These are phyloP conservation scores for Diplocarpon mali DNA, from an alignment of 2,329 filamentous ascomycete genomes.

Conservation along the genomic window DNA sequence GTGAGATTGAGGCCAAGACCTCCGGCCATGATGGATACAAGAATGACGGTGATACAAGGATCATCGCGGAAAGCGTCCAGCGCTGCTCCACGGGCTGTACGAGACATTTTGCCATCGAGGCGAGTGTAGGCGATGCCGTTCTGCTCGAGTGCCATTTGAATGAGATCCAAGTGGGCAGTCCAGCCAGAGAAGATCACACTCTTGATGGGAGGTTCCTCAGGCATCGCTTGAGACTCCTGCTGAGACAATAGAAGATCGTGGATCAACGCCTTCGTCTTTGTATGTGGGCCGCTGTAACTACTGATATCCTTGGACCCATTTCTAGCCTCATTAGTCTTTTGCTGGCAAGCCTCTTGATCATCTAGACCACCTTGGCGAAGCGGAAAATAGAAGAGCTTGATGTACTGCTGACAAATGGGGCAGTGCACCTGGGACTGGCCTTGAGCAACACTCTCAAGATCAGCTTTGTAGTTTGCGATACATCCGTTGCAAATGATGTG, in stretches of 20 bases:
- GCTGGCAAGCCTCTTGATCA: conserved; percentile 21
- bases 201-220: conserved; percentile 60
- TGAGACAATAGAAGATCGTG: conserved; percentile 59
- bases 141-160: conserved; percentile 66
- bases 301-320: conserved; percentile 45
- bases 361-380: conserved; percentile 40
- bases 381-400: conserved; percentile 54
- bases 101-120: conserved; percentile 84
- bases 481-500: conserved; percentile 75
- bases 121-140: conserved; percentile 60
- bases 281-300: conserved; percentile 75
- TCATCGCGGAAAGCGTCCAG: conserved; percentile 72
- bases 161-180: conserved; percentile 89
- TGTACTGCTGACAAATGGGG: conserved; percentile 53
- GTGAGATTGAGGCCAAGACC: conserved; percentile 88
- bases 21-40: conserved; percentile 87
- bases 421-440: conserved; percentile 43
- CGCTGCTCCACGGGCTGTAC: conserved; percentile 59
- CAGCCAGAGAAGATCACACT: conserved; percentile 94
- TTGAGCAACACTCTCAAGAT: conserved; percentile 33
- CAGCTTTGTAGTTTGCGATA: conserved; percentile 47
- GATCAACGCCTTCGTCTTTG: conserved; percentile 78
- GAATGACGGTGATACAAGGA: conserved; percentile 60
- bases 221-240: conserved; percentile 47
- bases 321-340: conserved; percentile 30